Evolutionary conservation across 768 basidiomycete genomes (phyloP).

Genomic region (Kwoniella shandongensis): DNA sequence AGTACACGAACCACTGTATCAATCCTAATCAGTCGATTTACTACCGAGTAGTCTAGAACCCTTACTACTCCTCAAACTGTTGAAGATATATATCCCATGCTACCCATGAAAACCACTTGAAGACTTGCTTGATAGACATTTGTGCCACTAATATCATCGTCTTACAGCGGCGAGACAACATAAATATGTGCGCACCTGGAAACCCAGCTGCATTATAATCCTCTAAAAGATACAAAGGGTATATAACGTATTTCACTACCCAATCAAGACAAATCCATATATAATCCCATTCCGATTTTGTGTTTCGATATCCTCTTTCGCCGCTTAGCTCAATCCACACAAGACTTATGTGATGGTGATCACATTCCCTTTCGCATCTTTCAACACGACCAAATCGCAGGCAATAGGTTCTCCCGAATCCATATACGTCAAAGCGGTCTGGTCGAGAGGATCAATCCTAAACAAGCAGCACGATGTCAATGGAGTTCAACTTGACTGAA

Average conservation of each 20-base stretch:
- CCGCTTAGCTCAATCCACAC: constrained; percentile 12
- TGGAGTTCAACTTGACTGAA: not conserved
- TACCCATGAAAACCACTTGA: too few relatives aligned
- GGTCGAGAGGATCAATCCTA: constrained; percentile 73
- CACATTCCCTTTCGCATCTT: constrained; percentile 85
- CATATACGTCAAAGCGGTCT: constrained; percentile 84
- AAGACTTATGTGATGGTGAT: constrained; percentile 72
- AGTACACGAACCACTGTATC: too few relatives aligned
- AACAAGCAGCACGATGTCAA: too few relatives aligned
- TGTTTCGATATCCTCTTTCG: not conserved
- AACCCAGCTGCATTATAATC: not conserved
- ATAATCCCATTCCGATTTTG: not conserved
- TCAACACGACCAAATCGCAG: constrained; percentile 83
- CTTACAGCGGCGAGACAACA: too few relatives aligned
- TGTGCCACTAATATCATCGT: too few relatives aligned
- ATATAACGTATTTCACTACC: not conserved
- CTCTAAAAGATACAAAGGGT: not conserved
- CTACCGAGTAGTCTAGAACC: too few relatives aligned
- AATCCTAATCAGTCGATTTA: too few relatives aligned
- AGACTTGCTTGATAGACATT: too few relatives aligned
- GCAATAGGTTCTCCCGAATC: constrained; percentile 90
- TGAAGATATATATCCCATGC: too few relatives aligned
- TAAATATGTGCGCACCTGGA: too few relatives aligned
- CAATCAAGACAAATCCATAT: not conserved
- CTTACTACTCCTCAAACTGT: too few relatives aligned